A percentile compares a stretch with the other conserved stretches of the same genome.
phyloP scores from a whole-genome alignment of 495 filamentous ascomycete species.

The Symbiotaphrina buchneri region DNA sequence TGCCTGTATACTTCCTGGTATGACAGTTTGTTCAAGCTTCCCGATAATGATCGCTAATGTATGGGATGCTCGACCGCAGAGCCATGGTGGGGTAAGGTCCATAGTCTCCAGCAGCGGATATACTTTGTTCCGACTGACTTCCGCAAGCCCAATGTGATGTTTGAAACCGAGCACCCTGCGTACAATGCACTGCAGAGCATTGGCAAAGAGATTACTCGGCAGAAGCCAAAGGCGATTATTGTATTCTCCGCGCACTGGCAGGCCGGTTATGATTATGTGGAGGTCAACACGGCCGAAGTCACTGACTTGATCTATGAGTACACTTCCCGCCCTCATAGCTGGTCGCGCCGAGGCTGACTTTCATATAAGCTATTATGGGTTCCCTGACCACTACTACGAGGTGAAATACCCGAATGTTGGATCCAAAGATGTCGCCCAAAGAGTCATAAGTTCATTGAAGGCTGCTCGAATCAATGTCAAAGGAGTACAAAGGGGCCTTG shows the following conservation, averaged over 20 bases:
- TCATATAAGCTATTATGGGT: constrained; percentile 43
- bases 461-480: constrained; percentile 38
- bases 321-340: constrained; percentile 7
- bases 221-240: constrained; percentile 61
- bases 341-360: not conserved
- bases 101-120: too few species aligned
- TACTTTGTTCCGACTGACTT: not conserved
- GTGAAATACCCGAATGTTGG: constrained; percentile 50
- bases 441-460: constrained; percentile 34
- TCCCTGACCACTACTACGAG: constrained; percentile 40
- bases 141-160: constrained; percentile 58
- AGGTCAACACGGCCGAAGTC: constrained; percentile 48
- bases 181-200: constrained; percentile 44
- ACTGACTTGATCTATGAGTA: constrained; percentile 69
- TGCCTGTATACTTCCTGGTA: too few species aligned
- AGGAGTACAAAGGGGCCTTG: constrained; percentile 43
- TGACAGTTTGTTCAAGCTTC: too few species aligned
- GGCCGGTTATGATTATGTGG: constrained; percentile 27
- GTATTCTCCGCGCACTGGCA: constrained; percentile 87
- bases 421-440: constrained; percentile 37
- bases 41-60: too few species aligned
- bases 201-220: constrained; percentile 57
- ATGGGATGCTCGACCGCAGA: too few species aligned
- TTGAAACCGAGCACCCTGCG: constrained; percentile 47
- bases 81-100: too few species aligned